Conservation (phyloP, 164 flowering plant species). For the Tetrastigma voinierianum region DNA sequence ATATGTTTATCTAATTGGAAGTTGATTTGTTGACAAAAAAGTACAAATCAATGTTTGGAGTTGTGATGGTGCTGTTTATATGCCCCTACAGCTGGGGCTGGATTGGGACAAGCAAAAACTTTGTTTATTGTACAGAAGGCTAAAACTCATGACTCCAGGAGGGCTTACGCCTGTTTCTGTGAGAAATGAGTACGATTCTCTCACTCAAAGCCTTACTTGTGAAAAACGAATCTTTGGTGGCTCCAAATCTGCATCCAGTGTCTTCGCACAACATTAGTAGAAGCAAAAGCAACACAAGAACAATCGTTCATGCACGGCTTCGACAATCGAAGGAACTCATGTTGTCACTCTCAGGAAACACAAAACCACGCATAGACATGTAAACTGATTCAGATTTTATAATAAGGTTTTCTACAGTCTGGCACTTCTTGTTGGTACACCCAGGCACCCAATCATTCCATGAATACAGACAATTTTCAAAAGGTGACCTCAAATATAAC, state of each 20-base stretch:
- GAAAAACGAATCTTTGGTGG: background rate
- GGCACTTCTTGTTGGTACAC: slow-evolving; percentile 13
- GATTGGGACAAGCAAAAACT: background rate
- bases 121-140: no score
- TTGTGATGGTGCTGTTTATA: no score
- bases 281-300: slow-evolving; percentile 25
- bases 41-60: no score
- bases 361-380: background rate
- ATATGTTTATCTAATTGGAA: no score
- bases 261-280: background rate
- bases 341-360: background rate
- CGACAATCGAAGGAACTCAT: slow-evolving; percentile 17
- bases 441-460: background rate
- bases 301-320: slow-evolving; percentile 20
- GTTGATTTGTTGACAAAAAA: no score
- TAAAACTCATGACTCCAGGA: no score
- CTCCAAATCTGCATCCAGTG: slow-evolving; percentile 24
- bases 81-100: background rate
- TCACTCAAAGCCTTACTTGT: background rate
- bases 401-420: slow-evolving; percentile 1
- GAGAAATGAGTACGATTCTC: background rate
- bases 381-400: background rate
- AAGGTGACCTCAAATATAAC: no score
- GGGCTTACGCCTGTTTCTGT: slow-evolving; percentile 1
- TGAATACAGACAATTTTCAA: no score